A percentile compares a stretch with the other conserved stretches of the same genome.
phyloP scores from a whole-genome alignment of 2,329 filamentous ascomycete species.

The Aspergillus texensis region DNA sequence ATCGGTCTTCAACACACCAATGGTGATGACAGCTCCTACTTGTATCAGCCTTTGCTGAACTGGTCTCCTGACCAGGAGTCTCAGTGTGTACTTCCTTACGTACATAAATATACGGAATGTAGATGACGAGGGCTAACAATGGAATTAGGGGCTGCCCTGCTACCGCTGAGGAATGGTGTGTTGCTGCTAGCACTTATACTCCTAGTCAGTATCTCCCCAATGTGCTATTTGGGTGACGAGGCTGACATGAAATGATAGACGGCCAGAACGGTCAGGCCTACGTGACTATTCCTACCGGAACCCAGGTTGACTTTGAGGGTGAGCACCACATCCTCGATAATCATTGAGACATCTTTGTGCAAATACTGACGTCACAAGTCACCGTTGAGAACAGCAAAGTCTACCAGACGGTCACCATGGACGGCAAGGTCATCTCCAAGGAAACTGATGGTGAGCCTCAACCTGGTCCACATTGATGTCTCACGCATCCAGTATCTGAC shows the following conservation, averaged over 20 bases:
- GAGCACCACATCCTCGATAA: neutral
- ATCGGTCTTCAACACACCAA: conserved; percentile 17
- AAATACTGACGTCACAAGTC: conserved; percentile 7
- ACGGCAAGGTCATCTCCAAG: conserved; percentile 19
- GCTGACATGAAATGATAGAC: neutral
- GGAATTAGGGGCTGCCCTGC: conserved; percentile 19
- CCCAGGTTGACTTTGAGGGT: conserved; percentile 22
- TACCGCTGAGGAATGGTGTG: conserved; percentile 19
- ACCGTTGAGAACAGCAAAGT: conserved; percentile 18
- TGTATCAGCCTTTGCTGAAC: conserved; percentile 23
- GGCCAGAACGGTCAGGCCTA: conserved; percentile 21
- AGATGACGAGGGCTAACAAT: neutral
- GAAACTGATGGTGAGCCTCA: conserved; percentile 18
- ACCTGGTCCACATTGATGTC: neutral
- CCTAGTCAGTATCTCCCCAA: conserved; percentile 9
- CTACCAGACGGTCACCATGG: conserved; percentile 20
- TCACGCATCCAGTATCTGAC: neutral
- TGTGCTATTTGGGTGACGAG: rapidly evolving
- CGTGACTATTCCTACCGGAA: conserved; percentile 16
- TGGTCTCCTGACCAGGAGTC: conserved; percentile 24
- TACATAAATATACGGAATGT: too few relatives aligned
- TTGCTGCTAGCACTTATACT: conserved; percentile 24
- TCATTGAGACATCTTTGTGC: too few relatives aligned
- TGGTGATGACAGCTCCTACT: conserved; percentile 11
- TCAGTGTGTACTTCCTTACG: conserved; percentile 11